Evolutionary conservation across 768 basidiomycete genomes (phyloP).

Genomic region (Tulasnella sp.): DNA sequence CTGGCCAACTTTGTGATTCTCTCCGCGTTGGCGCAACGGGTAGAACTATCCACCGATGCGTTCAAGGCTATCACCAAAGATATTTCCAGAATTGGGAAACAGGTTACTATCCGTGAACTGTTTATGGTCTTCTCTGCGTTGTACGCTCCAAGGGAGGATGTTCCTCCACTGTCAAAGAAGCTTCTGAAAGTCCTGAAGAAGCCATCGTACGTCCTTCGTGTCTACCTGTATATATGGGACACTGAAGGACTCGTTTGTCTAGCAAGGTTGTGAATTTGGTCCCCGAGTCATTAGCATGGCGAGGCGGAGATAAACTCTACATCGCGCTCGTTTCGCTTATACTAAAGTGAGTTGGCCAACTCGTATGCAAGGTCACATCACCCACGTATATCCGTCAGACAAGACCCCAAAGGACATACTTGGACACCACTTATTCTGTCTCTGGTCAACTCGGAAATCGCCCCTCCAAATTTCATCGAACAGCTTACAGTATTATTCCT

Average conservation of each 20-base stretch:
- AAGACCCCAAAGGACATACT: not conserved
- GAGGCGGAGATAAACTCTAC: slow-evolving; percentile 45
- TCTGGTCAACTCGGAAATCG: not conserved
- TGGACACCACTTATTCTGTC: not conserved
- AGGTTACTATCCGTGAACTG: slow-evolving; percentile 44
- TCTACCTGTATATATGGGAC: slow-evolving; percentile 27
- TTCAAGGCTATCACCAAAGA: slow-evolving; percentile 44
- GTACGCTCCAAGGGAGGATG: slow-evolving; percentile 46
- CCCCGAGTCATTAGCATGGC: slow-evolving; percentile 33
- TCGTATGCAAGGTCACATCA: not conserved
- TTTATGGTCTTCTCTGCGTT: slow-evolving; percentile 54
- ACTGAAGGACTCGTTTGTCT: not conserved
- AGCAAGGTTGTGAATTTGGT: slow-evolving; percentile 41
- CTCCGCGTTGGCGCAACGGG: slow-evolving; percentile 54
- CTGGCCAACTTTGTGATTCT: slow-evolving; percentile 65
- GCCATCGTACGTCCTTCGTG: not conserved
- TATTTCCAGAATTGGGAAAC: slow-evolving; percentile 32
- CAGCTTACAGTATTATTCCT: not conserved
- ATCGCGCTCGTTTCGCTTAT: slow-evolving; percentile 21
- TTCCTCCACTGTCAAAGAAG: slow-evolving; percentile 36
- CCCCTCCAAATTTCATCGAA: not conserved
- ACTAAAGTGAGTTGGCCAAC: slow-evolving; percentile 16
- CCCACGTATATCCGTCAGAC: not conserved
- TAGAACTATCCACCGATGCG: slow-evolving; percentile 44
- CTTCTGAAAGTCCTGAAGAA: slow-evolving; percentile 36